phyloP scores from a whole-genome alignment of 768 basidiomycete species.

The Pleurotus sapidus region DNA sequence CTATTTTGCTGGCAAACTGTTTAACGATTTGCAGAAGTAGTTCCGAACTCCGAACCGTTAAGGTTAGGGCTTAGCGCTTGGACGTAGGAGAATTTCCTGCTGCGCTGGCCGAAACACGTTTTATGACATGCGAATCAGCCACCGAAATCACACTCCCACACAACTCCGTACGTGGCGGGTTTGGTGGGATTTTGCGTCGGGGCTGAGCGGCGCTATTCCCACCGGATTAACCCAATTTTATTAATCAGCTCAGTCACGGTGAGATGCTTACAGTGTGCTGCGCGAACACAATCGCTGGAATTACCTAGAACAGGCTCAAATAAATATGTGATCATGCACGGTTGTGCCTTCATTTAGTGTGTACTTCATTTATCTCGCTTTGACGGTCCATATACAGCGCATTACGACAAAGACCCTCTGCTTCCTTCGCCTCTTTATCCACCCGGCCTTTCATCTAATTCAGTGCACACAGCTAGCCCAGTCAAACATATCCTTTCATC shows the following conservation, averaged over 20 bases:
- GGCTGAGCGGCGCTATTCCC: background rate
- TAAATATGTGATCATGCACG: background rate
- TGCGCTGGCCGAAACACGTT: conserved; percentile 10
- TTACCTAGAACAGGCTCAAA: background rate
- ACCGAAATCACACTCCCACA: background rate
- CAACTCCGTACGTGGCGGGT: background rate
- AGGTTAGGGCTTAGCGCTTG: background rate
- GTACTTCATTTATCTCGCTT: background rate
- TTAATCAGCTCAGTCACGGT: background rate
- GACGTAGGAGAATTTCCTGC: background rate
- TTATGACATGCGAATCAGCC: conserved; percentile 2
- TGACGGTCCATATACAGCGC: background rate
- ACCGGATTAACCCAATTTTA: background rate
- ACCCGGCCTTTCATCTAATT: background rate
- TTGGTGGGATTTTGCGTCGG: background rate
- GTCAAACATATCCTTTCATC: background rate
- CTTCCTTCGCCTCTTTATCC: background rate
- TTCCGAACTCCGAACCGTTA: conserved; percentile 5
- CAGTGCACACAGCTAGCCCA: too few relatives aligned
- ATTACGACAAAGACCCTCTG: background rate
- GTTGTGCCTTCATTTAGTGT: background rate
- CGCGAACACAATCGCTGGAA: background rate
- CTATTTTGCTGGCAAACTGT: background rate
- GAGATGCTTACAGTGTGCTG: too few relatives aligned
- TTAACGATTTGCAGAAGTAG: background rate